Percentiles rank a stretch among this genome's conserved stretches.
These are phyloP conservation scores for Boletus sensibilis DNA, from an alignment of 768 basidiomycete genomes.

Conservation along the genomic window DNA sequence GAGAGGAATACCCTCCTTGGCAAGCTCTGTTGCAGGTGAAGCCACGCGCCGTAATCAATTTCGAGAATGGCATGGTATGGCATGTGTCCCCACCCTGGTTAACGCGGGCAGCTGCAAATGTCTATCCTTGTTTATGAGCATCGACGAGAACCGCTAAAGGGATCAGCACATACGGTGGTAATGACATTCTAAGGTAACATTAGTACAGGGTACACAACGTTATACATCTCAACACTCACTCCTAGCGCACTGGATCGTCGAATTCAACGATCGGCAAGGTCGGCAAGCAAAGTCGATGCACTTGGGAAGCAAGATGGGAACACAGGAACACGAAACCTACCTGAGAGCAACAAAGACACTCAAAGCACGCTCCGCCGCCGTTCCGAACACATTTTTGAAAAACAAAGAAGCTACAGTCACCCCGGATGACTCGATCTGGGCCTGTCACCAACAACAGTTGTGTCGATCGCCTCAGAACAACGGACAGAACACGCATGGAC, in stretches of 20 bases:
- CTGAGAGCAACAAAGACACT: constrained; percentile 58
- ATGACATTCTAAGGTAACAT: constrained; percentile 31
- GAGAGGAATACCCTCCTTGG: constrained; percentile 61
- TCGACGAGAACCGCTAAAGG: background rate
- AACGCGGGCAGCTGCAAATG: constrained; percentile 49
- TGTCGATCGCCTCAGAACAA: background rate
- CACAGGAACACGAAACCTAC: constrained; percentile 24
- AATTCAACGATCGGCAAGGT: background rate
- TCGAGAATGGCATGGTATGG: background rate
- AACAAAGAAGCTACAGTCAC: constrained; percentile 60
- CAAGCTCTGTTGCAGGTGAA: constrained; percentile 42
- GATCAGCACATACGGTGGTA: constrained; percentile 26
- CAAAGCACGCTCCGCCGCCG: constrained; percentile 50
- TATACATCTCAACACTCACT: constrained; percentile 14
- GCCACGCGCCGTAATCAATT: too few species aligned
- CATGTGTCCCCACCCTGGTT: constrained; percentile 43
- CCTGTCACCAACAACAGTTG: constrained; percentile 16
- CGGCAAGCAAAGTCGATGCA: background rate
- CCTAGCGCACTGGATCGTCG: constrained; percentile 36
- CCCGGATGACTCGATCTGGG: constrained; percentile 46
- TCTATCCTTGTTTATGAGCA: constrained; percentile 30
- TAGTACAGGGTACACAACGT: background rate
- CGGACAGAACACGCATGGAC: background rate
- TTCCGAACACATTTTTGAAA: constrained; percentile 58
- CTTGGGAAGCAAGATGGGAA: background rate